phyloP scores from a whole-genome alignment of 2,329 filamentous ascomycete species.

The Amauroascus verrucosus region DNA sequence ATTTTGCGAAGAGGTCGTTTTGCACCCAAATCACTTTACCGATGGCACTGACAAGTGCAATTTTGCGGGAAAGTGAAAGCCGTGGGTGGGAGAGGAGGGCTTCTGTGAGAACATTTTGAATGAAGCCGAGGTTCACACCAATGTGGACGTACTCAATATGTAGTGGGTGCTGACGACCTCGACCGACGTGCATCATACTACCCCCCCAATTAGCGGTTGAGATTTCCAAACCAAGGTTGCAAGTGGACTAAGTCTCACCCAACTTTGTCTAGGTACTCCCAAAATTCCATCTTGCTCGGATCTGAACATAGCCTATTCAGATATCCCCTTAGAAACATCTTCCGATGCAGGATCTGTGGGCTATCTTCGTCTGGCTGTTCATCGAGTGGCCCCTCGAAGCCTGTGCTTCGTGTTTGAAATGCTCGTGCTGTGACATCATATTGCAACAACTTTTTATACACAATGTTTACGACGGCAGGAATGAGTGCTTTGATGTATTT shows the following conservation, averaged over 20 bases:
- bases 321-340: slow-evolving; percentile 68
- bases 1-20: slow-evolving; percentile 76
- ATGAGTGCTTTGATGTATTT: slow-evolving; percentile 77
- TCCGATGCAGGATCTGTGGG: slow-evolving; percentile 64
- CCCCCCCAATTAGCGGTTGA: no score
- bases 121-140: slow-evolving; percentile 59
- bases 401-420: slow-evolving; percentile 52
- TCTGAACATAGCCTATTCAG: slow-evolving; percentile 65
- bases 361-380: slow-evolving; percentile 55
- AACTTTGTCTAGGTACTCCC: slow-evolving; percentile 76
- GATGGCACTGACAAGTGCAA: slow-evolving; percentile 62
- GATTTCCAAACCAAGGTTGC: not conserved
- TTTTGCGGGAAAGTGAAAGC: slow-evolving; percentile 57
- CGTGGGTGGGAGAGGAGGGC: slow-evolving; percentile 63
- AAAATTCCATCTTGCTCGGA: slow-evolving; percentile 64
- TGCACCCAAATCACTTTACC: slow-evolving; percentile 81
- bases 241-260: slow-evolving; percentile 42
- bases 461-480: slow-evolving; percentile 71
- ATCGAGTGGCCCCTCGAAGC: slow-evolving; percentile 58
- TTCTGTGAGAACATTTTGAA: slow-evolving; percentile 67
- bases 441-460: slow-evolving; percentile 69
- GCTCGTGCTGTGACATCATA: slow-evolving; percentile 75
- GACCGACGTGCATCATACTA: slow-evolving; percentile 71
- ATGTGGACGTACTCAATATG: slow-evolving; percentile 76
- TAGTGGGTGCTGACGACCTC: slow-evolving; percentile 59